These are phyloP conservation scores for Melaleuca alternifolia DNA, from an alignment of 345 rosid genomes.

Conservation along the genomic window DNA sequence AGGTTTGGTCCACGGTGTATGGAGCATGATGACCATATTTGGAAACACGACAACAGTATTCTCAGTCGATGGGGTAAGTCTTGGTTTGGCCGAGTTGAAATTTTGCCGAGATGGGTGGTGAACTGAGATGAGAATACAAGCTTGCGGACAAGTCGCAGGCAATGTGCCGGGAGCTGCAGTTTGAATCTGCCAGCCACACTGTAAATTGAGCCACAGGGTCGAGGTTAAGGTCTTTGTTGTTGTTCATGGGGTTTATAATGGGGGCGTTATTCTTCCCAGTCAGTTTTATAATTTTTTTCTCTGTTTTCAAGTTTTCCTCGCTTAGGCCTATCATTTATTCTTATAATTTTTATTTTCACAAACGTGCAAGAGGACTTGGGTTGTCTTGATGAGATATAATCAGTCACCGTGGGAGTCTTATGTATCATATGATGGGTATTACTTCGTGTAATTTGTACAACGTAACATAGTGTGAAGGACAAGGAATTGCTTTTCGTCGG, in stretches of 20 bases:
- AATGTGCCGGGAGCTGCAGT: slow-evolving; percentile 11
- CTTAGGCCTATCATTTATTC: slow-evolving; percentile 21
- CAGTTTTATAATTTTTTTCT: slow-evolving; percentile 18
- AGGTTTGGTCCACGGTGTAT: slow-evolving; percentile 30
- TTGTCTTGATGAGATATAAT: slow-evolving; percentile 22
- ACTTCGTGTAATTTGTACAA: slow-evolving; percentile 21
- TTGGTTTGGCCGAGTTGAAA: slow-evolving; percentile 13
- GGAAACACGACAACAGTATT: slow-evolving; percentile 14
- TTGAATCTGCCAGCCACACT: slow-evolving; percentile 9
- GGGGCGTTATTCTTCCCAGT: slow-evolving; percentile 24
- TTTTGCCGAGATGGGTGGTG: slow-evolving; percentile 12
- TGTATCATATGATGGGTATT: slow-evolving; percentile 41
- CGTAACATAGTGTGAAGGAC: slow-evolving; percentile 31
- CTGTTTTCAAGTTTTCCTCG: slow-evolving; percentile 1
- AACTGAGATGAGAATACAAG: slow-evolving; percentile 15
- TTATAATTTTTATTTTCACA: background rate
- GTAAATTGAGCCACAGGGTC: slow-evolving; percentile 48
- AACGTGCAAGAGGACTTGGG: slow-evolving; percentile 9
- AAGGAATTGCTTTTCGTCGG: background rate
- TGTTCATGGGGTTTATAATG: slow-evolving; percentile 18
- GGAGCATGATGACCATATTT: slow-evolving; percentile 21
- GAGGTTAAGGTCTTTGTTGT: slow-evolving; percentile 15
- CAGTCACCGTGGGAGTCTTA: slow-evolving; percentile 18
- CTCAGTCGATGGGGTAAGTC: slow-evolving; percentile 10
- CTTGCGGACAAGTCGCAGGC: slow-evolving; percentile 6